These are phyloP conservation scores for Striga hermonthica DNA, from an alignment of 305 asterid genomes.

Conservation along the genomic window DNA sequence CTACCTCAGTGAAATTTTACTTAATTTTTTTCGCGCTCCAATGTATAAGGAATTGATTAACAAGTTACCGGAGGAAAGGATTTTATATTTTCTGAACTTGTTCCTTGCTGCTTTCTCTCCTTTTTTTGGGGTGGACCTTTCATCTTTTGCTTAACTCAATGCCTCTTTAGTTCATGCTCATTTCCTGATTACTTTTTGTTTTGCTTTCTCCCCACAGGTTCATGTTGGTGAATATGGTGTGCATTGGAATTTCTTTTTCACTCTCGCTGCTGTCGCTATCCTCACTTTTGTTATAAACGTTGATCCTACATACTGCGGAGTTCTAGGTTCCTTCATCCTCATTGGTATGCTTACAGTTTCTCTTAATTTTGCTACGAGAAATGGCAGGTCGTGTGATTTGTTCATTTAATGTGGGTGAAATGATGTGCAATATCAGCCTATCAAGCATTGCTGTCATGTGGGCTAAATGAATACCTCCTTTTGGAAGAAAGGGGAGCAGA, in stretches of 20 bases:
- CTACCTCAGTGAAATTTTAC: not conserved
- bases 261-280: slow-evolving; percentile 85
- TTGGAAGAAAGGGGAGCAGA: slow-evolving; percentile 63
- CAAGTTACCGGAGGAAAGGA: no score
- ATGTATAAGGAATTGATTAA: no score
- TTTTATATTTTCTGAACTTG: not conserved
- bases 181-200: slow-evolving; percentile 10
- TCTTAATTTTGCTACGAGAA: slow-evolving; percentile 3
- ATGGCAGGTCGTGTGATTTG: slow-evolving; percentile 22
- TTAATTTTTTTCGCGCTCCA: no score
- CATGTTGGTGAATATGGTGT: slow-evolving; percentile 96
- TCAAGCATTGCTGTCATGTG: slow-evolving; percentile 54
- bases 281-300: slow-evolving; percentile 61
- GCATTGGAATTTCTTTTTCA: slow-evolving; percentile 98
- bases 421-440: slow-evolving; percentile 52
- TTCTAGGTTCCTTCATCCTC: slow-evolving; percentile 68
- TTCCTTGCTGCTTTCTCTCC: slow-evolving; percentile 14
- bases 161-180: slow-evolving; percentile 21
- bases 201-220: slow-evolving; percentile 48
- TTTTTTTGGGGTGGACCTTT: no score
- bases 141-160: slow-evolving; percentile 20
- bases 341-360: slow-evolving; percentile 48
- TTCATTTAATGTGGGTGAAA: slow-evolving; percentile 30
- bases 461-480: slow-evolving; percentile 66
- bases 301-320: slow-evolving; percentile 59